phyloP scores from a whole-genome alignment of 345 rosid genomes.

The Eucalyptus erythrocorys region DNA sequence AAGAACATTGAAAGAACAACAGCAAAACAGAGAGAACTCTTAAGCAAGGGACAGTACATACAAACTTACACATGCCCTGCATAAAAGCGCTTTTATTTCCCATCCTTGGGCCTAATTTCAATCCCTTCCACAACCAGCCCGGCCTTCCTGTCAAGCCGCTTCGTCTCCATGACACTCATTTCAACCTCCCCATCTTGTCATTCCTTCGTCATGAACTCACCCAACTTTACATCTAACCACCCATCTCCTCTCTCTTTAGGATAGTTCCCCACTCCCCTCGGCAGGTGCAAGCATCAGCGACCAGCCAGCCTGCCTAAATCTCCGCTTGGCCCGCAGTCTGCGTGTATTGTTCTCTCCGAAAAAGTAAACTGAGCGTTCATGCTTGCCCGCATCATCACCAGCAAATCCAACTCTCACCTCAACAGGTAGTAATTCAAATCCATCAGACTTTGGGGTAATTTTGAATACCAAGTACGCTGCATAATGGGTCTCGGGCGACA shows the following conservation, averaged over 20 bases:
- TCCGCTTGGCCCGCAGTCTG: fast-evolving
- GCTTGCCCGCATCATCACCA: not conserved
- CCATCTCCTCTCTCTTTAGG: constrained; percentile 8
- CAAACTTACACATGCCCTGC: not conserved
- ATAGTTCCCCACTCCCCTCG: not conserved
- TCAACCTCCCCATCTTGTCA: constrained; percentile 1
- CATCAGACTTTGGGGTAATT: not conserved
- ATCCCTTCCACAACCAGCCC: constrained; percentile 22
- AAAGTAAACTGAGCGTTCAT: not conserved
- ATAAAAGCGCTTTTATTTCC: not conserved
- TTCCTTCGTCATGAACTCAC: not conserved
- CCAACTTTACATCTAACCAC: constrained; percentile 21
- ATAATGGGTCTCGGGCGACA: not conserved
- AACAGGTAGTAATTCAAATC: not conserved
- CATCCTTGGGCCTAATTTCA: constrained; percentile 21
- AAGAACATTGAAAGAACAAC: not conserved
- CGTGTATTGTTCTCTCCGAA: not conserved
- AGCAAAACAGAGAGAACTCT: not conserved
- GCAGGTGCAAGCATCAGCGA: not conserved
- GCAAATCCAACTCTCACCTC: constrained; percentile 2
- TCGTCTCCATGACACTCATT: constrained; percentile 1
- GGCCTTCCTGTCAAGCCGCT: not conserved
- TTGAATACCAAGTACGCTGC: not conserved
- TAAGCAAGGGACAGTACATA: not conserved
- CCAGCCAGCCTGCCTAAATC: not conserved